phyloP scores from a whole-genome alignment of 805 yeast genomes.

The Nakazawaea holstii region DNA sequence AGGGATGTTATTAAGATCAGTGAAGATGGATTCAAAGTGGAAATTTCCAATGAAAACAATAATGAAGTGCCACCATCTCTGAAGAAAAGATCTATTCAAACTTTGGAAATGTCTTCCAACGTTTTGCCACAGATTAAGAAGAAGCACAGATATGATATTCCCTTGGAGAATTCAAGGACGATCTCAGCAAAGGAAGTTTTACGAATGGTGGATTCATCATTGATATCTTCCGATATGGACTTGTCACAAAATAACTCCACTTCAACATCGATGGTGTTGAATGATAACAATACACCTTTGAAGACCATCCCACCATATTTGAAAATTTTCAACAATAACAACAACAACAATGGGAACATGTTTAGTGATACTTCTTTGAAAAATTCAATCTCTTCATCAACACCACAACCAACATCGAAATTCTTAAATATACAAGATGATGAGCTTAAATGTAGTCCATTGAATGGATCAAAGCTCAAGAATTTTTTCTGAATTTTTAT shows the following conservation, averaged over 20 bases:
- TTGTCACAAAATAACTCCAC: conserved; percentile 3
- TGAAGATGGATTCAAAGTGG: not conserved
- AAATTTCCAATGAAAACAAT: not conserved
- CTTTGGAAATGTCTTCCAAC: not conserved
- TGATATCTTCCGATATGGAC: conserved; percentile 29
- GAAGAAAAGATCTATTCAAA: conserved; percentile 4
- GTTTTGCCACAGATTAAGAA: conserved; percentile 7
- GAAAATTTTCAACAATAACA: not conserved
- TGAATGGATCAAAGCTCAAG: not conserved
- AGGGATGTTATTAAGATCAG: not conserved
- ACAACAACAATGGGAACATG: not conserved
- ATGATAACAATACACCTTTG: not conserved
- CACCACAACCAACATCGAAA: not conserved
- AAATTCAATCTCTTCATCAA: not conserved
- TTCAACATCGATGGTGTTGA: not conserved
- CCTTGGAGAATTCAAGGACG: conserved; percentile 29
- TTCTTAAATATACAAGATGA: conserved; percentile 1
- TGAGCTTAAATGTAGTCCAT: conserved; percentile 2
- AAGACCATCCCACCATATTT: conserved; percentile 1
- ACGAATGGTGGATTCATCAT: conserved; percentile 32
- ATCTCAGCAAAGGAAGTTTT: conserved; percentile 30
- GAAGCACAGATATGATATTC: conserved; percentile 22
- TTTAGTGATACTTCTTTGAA: conserved; percentile 1
- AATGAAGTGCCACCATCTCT: not conserved
- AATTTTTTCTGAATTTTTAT: not conserved